These are phyloP conservation scores for Stentor coeruleus DNA, from an alignment of 73 alveolate genomes.

Conservation along the genomic window DNA sequence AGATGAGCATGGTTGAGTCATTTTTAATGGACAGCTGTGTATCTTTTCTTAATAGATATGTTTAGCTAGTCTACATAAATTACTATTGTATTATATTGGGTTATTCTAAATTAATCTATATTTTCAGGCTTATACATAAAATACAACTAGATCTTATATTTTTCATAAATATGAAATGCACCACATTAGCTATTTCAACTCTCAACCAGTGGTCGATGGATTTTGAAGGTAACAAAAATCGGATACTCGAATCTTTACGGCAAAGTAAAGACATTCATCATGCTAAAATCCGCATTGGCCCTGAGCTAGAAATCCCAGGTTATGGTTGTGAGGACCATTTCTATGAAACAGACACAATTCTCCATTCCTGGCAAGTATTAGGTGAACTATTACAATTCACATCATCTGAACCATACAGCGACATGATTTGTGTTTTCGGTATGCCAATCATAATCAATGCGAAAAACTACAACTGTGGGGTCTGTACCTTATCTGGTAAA, in stretches of 20 bases:
- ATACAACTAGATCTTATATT: too few relatives aligned
- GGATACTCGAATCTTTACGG: conserved; percentile 69
- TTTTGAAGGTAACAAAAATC: conserved; percentile 65
- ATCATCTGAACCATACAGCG: conserved; percentile 24
- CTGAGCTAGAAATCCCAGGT: conserved; percentile 86
- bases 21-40: not conserved
- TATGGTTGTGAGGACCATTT: conserved; percentile 90
- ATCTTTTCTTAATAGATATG: too few relatives aligned
- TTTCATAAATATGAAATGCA: not conserved
- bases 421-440: conserved; percentile 76
- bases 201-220: conserved; percentile 85
- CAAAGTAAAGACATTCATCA: conserved; percentile 45
- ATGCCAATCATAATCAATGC: conserved; percentile 84
- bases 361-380: conserved; percentile 86
- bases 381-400: conserved; percentile 57
- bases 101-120: too few relatives aligned
- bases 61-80: not conserved
- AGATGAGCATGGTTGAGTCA: conserved; percentile 1
- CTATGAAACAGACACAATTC: conserved; percentile 84
- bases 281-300: conserved; percentile 66
- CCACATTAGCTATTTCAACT: not conserved
- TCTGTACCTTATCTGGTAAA: conserved; percentile 53
- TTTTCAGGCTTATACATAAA: too few relatives aligned
- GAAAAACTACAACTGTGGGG: conserved; percentile 81
- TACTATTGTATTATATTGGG: too few relatives aligned